phyloP scores from a whole-genome alignment of 257 asterid species.

The Nicotiana benthamiana region DNA sequence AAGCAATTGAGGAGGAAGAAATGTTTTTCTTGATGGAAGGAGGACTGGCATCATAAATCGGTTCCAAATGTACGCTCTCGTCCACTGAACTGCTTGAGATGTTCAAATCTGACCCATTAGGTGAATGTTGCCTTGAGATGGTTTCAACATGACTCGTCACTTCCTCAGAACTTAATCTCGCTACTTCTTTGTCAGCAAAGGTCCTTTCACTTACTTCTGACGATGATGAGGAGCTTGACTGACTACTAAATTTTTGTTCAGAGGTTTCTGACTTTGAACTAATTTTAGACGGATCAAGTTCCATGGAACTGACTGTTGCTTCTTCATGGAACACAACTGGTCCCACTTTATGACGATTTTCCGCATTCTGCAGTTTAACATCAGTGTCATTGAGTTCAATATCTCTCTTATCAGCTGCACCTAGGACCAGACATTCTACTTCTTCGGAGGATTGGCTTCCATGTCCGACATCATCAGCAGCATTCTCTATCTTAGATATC shows the following conservation, averaged over 20 bases:
- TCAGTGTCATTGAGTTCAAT: constrained; percentile 15
- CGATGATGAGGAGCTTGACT: constrained; percentile 54
- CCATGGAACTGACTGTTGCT: not conserved
- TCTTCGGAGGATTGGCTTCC: constrained; percentile 63
- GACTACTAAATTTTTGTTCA: constrained; percentile 19
- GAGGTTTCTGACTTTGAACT: constrained; percentile 9
- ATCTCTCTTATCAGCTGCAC: constrained; percentile 27
- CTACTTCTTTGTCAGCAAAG: constrained; percentile 28
- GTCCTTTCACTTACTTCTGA: constrained; percentile 43
- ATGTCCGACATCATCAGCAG: constrained; percentile 50
- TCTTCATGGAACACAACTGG: constrained; percentile 8
- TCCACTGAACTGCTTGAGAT: constrained; percentile 11
- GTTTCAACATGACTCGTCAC: constrained; percentile 18
- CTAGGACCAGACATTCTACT: constrained; percentile 28
- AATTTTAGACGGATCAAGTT: constrained; percentile 5
- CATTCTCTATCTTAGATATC: constrained; percentile 31
- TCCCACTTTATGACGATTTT: constrained; percentile 1
- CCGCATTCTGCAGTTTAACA: constrained; percentile 6
- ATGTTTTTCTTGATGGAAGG: constrained; percentile 13
- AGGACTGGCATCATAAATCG: constrained; percentile 13
- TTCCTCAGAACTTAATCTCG: constrained; percentile 23
- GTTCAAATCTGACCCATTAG: constrained; percentile 20
- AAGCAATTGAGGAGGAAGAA: constrained; percentile 42
- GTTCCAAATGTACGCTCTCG: constrained; percentile 10
- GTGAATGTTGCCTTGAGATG: constrained; percentile 24